Conservation (phyloP, 148 eudicot species). For the Chenopodium album region DNA sequence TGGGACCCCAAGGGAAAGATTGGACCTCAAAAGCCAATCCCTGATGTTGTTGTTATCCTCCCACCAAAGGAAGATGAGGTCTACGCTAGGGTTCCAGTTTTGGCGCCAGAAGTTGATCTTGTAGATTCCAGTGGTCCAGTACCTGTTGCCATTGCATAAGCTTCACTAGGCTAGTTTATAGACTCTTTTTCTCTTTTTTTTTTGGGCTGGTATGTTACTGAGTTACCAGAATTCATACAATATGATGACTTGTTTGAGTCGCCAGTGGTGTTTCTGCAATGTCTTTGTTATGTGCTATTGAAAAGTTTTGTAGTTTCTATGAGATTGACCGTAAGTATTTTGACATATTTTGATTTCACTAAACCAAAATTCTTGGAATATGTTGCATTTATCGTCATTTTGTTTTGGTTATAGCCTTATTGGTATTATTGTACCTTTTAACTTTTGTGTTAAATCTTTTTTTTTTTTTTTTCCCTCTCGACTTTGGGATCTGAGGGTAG, state of each 20-base stretch:
- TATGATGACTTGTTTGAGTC: not conserved
- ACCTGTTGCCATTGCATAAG: not conserved
- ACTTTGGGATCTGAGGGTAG: too few species aligned
- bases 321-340: constrained; percentile 7
- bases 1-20: constrained; percentile 79
- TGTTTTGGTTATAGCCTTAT: too few species aligned
- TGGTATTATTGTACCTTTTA: too few species aligned
- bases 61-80: constrained; percentile 70
- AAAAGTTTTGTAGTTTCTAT: constrained; percentile 21
- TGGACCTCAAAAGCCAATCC: constrained; percentile 69
- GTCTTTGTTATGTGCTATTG: not conserved
- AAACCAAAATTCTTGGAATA: not conserved
- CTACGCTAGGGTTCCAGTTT: constrained; percentile 21
- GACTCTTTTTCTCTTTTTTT: not conserved
- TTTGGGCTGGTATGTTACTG: not conserved
- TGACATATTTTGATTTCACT: not conserved
- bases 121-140: constrained; percentile 9
- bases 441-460: too few species aligned
- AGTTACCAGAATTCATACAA: not conserved
- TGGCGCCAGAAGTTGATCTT: constrained; percentile 37
- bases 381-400: not conserved
- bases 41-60: constrained; percentile 66
- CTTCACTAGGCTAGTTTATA: not conserved
- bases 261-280: not conserved
- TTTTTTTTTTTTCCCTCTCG: too few species aligned